Base-by-base conservation (phyloP, 352 stramenopile species). In the Phytophthora lateralis region DNA sequence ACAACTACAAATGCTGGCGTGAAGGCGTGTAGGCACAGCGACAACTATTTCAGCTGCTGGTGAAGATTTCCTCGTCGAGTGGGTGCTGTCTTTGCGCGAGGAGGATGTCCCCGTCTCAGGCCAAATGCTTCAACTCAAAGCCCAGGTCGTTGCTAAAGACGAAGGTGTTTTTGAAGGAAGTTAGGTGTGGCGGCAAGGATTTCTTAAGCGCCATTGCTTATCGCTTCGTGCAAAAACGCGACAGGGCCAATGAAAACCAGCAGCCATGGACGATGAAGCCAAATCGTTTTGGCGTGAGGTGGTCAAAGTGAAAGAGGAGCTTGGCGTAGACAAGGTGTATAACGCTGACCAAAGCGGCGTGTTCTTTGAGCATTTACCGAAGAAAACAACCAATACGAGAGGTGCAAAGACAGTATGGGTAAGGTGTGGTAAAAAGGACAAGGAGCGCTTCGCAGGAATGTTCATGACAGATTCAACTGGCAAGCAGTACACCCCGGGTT, bases 291-390 rank as follows among this genome's bases (percentile, higher is more conserved):
- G 39, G 29, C 11, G 27, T 3, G 35, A 34, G 26, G 29, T 60
- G 0, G 27, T n/a, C 4, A 1, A 46, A 46, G 20, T 43, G 0
- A 60, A 60, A 35, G 12, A 7, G 2, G 41, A 60, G 42, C 42
- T 60, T 18, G 53, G 53, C 17, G 53, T 60, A 0, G 42, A 46
- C 17, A 58, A 58, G 35, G 20, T 58, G 1, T 49, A 49, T n/a
- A 58, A 55, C 14, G 38, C 50, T n/a, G 50, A 58, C 27, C 50
- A 58, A 42, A 49, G 38, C 18, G 24, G 50, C 2, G 27, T 49
- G 1, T 58, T 39, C 14, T 58, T 58, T 37, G 38, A 58, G 17
- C 50, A 58, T 47, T 17, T 55, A 1, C 48, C 48, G 0, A 55
- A 55, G 48, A 17, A 26, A 29, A 55, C 35, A 0, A 43, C 50